A percentile compares a stretch with the other conserved stretches of the same genome.
phyloP scores from a whole-genome alignment of 139 green algal genomes.

The Auxenochlorella pyrenoidosa region DNA sequence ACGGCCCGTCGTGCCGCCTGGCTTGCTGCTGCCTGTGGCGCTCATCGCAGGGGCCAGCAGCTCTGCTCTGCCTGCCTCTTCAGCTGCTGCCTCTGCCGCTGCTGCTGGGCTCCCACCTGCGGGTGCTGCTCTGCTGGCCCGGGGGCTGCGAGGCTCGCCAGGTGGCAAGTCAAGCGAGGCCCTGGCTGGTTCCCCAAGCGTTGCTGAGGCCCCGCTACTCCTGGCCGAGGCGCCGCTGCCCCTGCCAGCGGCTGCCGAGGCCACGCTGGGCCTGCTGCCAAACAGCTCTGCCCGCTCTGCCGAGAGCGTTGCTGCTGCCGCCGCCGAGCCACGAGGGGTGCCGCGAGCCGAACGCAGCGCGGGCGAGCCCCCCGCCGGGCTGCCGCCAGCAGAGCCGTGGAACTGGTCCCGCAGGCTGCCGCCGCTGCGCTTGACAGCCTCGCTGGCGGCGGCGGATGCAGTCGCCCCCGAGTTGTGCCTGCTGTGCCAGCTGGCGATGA shows the following conservation, averaged over 20 bases:
- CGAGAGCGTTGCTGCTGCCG: background rate
- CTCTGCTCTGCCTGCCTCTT: background rate
- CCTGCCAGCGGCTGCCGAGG: background rate
- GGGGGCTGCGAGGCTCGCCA: background rate
- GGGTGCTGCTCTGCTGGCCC: background rate
- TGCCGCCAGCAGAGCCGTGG: background rate
- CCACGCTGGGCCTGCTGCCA: background rate
- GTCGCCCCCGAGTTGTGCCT: background rate
- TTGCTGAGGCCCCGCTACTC: background rate
- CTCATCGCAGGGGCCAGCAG: background rate
- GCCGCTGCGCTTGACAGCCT: background rate
- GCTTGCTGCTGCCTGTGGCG: background rate
- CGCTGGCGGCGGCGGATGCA: background rate
- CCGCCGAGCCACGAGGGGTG: background rate
- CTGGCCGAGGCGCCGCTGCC: background rate
- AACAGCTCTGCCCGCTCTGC: background rate
- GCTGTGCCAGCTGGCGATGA: constrained; percentile 6
- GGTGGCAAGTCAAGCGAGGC: too few relatives aligned
- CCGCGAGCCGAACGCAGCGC: too few relatives aligned
- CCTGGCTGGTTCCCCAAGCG: background rate
- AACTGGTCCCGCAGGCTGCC: background rate
- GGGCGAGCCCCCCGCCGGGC: background rate
- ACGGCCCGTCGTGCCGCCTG: background rate
- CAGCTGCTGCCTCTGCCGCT: background rate
- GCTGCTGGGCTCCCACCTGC: background rate